Evolutionary conservation across 83 land plant genomes (phyloP).

Genomic region (Isoetes engelmannii): DNA sequence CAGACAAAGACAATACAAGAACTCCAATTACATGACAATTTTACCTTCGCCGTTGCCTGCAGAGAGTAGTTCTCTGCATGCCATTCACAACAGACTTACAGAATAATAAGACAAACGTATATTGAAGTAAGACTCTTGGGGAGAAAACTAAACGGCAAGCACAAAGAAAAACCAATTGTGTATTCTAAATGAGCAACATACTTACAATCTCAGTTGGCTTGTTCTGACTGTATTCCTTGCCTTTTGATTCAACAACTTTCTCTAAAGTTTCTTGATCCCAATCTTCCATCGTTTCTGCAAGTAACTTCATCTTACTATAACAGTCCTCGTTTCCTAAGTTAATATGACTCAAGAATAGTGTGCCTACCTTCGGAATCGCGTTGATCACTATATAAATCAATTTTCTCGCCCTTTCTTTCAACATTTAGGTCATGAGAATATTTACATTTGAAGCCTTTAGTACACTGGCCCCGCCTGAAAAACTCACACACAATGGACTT

Average conservation of each 20-base stretch:
- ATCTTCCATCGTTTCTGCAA: conserved; percentile 89
- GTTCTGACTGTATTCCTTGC: conserved; percentile 73
- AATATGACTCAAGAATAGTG: neutral
- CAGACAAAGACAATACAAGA: too few relatives aligned
- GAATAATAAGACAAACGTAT: too few relatives aligned
- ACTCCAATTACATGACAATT: too few relatives aligned
- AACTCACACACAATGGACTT: conserved; percentile 95
- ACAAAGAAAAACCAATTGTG: too few relatives aligned
- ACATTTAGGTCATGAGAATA: conserved; percentile 96
- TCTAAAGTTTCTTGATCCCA: conserved; percentile 97
- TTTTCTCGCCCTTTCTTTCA: conserved; percentile 98
- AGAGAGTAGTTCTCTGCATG: too few relatives aligned
- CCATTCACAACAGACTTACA: too few relatives aligned
- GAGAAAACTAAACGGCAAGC: too few relatives aligned
- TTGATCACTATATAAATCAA: conserved; percentile 92
- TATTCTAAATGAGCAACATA: neutral
- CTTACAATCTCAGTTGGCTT: conserved; percentile 96
- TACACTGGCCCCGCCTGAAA: conserved; percentile 88
- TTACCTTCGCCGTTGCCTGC: too few relatives aligned
- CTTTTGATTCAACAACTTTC: conserved; percentile 84
- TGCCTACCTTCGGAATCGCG: conserved; percentile 54
- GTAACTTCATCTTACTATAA: too few relatives aligned
- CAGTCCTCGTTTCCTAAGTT: too few relatives aligned
- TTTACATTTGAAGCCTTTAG: conserved; percentile 96
- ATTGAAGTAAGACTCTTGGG: too few relatives aligned